Evolutionary conservation across 2,329 filamentous ascomycete species (phyloP).

Genomic region (Alternaria brassicae): DNA sequence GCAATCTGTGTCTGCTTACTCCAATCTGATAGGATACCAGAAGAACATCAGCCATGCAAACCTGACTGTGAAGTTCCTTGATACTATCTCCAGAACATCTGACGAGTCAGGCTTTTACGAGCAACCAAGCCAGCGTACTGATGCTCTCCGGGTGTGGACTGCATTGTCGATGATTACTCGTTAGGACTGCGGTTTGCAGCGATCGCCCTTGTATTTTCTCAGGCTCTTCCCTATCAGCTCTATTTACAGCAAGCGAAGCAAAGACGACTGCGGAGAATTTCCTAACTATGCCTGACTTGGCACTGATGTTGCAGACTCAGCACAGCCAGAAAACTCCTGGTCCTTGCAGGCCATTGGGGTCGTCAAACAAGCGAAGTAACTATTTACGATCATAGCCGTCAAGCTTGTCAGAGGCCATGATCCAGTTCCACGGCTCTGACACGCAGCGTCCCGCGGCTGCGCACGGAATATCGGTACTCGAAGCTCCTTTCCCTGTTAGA

Average conservation of each 20-base stretch:
- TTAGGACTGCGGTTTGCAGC: background rate
- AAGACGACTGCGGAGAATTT: conserved; percentile 22
- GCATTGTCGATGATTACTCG: conserved; percentile 2
- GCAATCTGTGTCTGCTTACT: conserved; percentile 7
- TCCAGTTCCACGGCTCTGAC: conserved; percentile 27
- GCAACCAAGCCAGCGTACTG: background rate
- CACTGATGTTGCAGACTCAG: conserved; percentile 13
- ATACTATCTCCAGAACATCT: background rate
- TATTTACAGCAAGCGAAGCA: conserved; percentile 12
- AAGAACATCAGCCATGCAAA: background rate
- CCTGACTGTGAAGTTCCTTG: background rate
- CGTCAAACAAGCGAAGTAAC: conserved; percentile 18
- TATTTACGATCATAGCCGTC: conserved; percentile 12
- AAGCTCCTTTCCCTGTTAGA: conserved; percentile 26
- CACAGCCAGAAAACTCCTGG: conserved; percentile 9
- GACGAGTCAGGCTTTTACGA: background rate
- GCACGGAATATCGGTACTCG: conserved; percentile 32
- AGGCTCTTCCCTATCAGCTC: background rate
- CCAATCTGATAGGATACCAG: background rate
- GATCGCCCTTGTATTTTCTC: conserved; percentile 3
- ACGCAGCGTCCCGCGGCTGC: conserved; percentile 25
- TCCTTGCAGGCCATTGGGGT: conserved; percentile 21
- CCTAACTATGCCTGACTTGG: conserved; percentile 8
- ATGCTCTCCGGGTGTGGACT: background rate
- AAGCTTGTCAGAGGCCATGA: conserved; percentile 23